Conservation (phyloP, 2,329 filamentous ascomycete genomes). For the Aspergillus sp. region DNA sequence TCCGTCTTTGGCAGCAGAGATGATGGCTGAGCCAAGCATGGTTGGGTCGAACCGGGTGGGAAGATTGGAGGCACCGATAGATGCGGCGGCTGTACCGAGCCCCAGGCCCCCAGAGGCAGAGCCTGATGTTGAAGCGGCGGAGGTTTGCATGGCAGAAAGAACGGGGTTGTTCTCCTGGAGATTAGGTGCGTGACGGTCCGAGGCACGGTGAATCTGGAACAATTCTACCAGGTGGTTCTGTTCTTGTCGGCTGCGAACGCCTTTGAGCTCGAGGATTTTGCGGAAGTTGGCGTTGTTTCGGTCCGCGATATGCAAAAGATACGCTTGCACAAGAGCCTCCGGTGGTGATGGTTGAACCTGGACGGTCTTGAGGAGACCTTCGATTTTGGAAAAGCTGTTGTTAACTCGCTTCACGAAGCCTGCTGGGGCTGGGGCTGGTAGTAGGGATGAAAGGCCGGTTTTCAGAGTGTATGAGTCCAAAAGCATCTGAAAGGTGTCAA, state of each 20-base stretch:
- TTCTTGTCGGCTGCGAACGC: conserved; percentile 73
- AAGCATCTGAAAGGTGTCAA: conserved; percentile 62
- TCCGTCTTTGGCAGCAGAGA: conserved; percentile 81
- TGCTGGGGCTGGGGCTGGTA: conserved; percentile 54
- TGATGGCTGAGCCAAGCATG: conserved; percentile 77
- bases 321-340: conserved; percentile 92
- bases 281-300: conserved; percentile 91
- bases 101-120: conserved; percentile 46
- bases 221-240: conserved; percentile 80
- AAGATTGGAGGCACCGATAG: conserved; percentile 41
- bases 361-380: conserved; percentile 90
- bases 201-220: conserved; percentile 78
- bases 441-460: conserved; percentile 44
- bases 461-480: conserved; percentile 78
- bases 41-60: conserved; percentile 71
- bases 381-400: conserved; percentile 77
- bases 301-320: conserved; percentile 94
- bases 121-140: conserved; percentile 25
- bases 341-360: conserved; percentile 89
- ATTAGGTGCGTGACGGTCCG: conserved; percentile 58
- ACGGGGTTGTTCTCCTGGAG: conserved; percentile 67
- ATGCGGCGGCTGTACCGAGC: conserved; percentile 37
- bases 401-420: conserved; percentile 83
- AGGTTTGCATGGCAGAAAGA: conserved; percentile 57
- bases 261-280: conserved; percentile 94